A percentile compares a stretch with the other conserved stretches of the same genome.
These are phyloP conservation scores for Trypanosoma melophagium DNA, from an alignment of 208 protist genomes.

Conservation along the genomic window DNA sequence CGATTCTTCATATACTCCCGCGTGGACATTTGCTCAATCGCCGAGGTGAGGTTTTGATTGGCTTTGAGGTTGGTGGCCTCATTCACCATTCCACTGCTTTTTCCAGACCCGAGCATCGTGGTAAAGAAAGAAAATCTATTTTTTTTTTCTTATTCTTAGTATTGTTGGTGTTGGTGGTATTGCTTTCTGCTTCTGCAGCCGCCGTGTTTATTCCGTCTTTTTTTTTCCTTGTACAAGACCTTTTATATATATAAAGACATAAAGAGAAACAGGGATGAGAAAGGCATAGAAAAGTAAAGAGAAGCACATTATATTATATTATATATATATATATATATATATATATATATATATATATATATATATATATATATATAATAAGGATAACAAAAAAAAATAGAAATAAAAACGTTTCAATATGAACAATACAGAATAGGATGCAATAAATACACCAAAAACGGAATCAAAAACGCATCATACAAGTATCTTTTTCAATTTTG, in stretches of 20 bases:
- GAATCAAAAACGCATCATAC: too few species aligned
- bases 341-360: too few species aligned
- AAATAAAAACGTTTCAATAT: too few species aligned
- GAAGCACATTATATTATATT: too few species aligned
- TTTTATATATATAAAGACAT: constrained; percentile 7
- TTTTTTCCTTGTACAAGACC: constrained; percentile 17
- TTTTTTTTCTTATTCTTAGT: constrained; percentile 4
- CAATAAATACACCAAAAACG: too few species aligned
- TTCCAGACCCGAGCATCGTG: constrained; percentile 83
- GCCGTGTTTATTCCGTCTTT: not conserved
- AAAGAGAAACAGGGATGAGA: not conserved
- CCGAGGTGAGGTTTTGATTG: constrained; percentile 82
- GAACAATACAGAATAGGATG: too few species aligned
- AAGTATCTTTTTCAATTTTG: not conserved
- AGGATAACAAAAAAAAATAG: too few species aligned
- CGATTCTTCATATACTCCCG: constrained; percentile 66
- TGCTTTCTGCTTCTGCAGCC: constrained; percentile 10
- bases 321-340: too few species aligned
- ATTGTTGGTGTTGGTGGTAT: constrained; percentile 12
- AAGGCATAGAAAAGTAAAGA: too few species aligned
- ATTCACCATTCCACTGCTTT: constrained; percentile 84
- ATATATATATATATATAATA: too few species aligned
- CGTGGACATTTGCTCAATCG: constrained; percentile 83
- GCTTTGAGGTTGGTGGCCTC: constrained; percentile 90
- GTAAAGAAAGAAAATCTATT: not conserved